Evolutionary conservation across 1,284 basidiomycete genomes (phyloP).

Genomic region (Cryptococcus sp.): DNA sequence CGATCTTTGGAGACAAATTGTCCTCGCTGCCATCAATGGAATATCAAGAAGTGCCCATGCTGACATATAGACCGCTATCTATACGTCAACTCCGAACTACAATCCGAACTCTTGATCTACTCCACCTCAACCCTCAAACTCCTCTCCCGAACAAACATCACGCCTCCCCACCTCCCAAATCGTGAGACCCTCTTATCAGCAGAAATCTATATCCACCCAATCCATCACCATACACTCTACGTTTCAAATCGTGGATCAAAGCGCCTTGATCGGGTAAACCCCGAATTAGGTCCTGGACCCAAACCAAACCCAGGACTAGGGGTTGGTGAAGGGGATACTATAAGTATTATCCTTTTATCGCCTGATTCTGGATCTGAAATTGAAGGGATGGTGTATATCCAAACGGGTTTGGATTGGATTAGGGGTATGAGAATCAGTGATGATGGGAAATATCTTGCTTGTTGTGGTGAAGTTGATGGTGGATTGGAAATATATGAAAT

Average conservation of each 20-base stretch:
- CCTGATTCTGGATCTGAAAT: neutral
- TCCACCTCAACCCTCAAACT: neutral
- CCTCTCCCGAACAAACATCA: neutral
- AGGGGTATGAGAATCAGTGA: neutral
- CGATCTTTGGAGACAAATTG: too few relatives aligned
- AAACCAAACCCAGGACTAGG: neutral
- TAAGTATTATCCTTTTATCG: neutral
- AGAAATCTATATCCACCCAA: neutral
- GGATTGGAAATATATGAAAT: neutral
- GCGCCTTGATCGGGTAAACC: neutral
- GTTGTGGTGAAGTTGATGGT: neutral
- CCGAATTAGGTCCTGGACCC: neutral
- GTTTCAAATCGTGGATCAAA: neutral
- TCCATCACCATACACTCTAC: neutral
- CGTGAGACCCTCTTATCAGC: neutral
- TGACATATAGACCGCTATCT: neutral
- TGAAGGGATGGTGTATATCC: neutral
- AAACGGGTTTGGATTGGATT: neutral
- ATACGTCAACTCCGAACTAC: neutral
- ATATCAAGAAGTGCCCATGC: neutral
- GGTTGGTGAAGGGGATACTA: neutral
- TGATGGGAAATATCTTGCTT: neutral
- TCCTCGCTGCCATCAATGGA: too few relatives aligned
- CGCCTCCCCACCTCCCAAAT: neutral
- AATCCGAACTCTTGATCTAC: neutral